Conservation (phyloP, 805 yeast species). For the Metschnikowia peoriensis region DNA sequence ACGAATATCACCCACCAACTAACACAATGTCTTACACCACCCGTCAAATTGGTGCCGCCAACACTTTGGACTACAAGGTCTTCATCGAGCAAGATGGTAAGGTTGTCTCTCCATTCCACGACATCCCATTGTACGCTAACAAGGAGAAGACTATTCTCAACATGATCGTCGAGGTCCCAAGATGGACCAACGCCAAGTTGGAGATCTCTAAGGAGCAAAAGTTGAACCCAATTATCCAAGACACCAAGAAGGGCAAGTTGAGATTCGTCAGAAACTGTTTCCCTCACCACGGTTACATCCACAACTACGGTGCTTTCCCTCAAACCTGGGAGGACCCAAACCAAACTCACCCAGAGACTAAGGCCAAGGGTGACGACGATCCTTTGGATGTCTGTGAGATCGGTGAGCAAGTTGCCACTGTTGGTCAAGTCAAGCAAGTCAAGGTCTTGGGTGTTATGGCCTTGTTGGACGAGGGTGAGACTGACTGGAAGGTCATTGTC, state of each 20-base stretch:
- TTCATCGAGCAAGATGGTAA: constrained; percentile 91
- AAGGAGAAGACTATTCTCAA: constrained; percentile 50
- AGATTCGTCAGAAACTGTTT: constrained; percentile 76
- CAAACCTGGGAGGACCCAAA: constrained; percentile 99
- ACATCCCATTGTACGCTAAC: constrained; percentile 77
- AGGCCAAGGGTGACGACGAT: constrained; percentile 48
- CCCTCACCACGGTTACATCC: constrained; percentile 83
- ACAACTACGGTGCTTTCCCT: constrained; percentile 85
- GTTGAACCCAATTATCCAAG: constrained; percentile 81
- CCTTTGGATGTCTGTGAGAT: constrained; percentile 50
- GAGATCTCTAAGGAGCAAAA: constrained; percentile 60
- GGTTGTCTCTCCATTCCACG: constrained; percentile 93
- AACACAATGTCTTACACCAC: constrained; percentile 68
- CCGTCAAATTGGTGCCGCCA: constrained; percentile 93
- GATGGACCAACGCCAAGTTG: constrained; percentile 82
- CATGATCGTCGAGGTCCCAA: constrained; percentile 47
- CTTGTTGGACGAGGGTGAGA: constrained; percentile 87
- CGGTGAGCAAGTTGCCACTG: constrained; percentile 45
- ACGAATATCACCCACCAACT: background rate
- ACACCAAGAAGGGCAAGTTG: constrained; percentile 68
- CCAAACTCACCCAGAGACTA: constrained; percentile 41
- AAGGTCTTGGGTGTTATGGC: constrained; percentile 75
- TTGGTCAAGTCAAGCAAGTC: constrained; percentile 52
- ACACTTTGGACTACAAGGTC: constrained; percentile 91
- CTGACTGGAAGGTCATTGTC: constrained; percentile 89